Evolutionary conservation across 2,329 filamentous ascomycete genomes (phyloP), one percentile per base, ranked within the genome.

Genomic region (Nemania diffusa): DNA sequence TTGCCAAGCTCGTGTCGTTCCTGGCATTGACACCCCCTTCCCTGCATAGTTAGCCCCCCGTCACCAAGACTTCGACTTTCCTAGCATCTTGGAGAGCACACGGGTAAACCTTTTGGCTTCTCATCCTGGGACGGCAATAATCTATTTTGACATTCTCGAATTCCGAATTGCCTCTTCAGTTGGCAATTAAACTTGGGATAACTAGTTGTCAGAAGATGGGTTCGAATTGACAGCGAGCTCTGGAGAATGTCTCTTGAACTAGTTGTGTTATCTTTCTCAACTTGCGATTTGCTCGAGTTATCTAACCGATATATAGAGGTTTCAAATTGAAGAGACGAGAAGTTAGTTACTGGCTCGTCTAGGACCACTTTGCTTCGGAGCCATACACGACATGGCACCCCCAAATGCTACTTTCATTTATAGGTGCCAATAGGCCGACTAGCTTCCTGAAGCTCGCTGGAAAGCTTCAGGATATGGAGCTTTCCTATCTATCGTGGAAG

Each of bases 351-450:
- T 27, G 42, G 59, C 68, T 48, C 60, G 56, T 66, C 52, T 24
- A 50, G 52, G 57, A 48, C 44, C 44, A 64, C 57, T 48, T 57
- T 29, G 24, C 50, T 44, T 24, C 32, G 52, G 57, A 44, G 52
- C 46, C 42, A 34, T 65, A 51, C 37, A 53, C 50, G 51, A 26
- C 26, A 62, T 55, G 52, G 37, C 57, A 27, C 32, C 59, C 27
- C 50, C 51, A 61, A 64, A 71, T 71, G 60, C 51, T 64, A 71
- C 69, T 67, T 71, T 69, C 69, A 67, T 65, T 64, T 69, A 70
- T 69, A 37, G 68, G 69, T 67, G 57, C 20, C 29, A 52, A 56
- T 65, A 37, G 51, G 53, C 67, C 69, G 67, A 61, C 59, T 65
- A 69, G 63, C 69, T 67, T 67, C 69, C 69, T 67, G 64, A 66